These are phyloP conservation scores for Sesbania bispinosa DNA, from an alignment of 306 rosid genomes.

Conservation along the genomic window DNA sequence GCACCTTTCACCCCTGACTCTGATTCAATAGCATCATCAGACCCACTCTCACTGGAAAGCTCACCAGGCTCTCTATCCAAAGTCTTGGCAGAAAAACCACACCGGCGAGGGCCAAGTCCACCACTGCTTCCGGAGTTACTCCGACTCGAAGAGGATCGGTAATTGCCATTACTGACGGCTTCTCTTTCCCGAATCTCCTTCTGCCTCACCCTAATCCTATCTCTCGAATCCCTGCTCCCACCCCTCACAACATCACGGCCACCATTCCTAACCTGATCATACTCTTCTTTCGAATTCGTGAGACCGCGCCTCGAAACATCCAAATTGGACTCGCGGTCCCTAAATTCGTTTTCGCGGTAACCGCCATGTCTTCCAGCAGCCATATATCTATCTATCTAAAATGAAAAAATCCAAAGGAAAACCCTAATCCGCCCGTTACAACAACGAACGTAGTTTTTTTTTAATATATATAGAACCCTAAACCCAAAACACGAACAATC, in stretches of 20 bases:
- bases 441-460: not conserved
- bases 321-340: conserved; percentile 66
- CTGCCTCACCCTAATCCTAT: conserved; percentile 58
- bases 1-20: conserved; percentile 35
- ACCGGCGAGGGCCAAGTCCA: conserved; percentile 51
- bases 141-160: conserved; percentile 54
- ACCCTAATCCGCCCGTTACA: conserved; percentile 28
- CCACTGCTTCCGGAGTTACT: conserved; percentile 70
- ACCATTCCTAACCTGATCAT: conserved; percentile 54
- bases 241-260: conserved; percentile 46
- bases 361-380: conserved; percentile 91
- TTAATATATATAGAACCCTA: conserved; percentile 40
- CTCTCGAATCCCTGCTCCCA: conserved; percentile 54
- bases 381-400: conserved; percentile 42
- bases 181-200: conserved; percentile 60
- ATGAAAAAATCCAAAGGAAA: conserved; percentile 13
- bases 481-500: conserved; percentile 33
- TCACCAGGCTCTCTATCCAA: conserved; percentile 92
- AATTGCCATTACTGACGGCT: conserved; percentile 43
- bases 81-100: conserved; percentile 46
- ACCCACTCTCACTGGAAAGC: conserved; percentile 92
- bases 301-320: conserved; percentile 48
- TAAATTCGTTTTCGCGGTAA: conserved; percentile 65
- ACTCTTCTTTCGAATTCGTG: conserved; percentile 55
- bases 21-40: conserved; percentile 81